Conservation (phyloP, 441 rosid genomes). For the Theobroma grandiflorum region DNA sequence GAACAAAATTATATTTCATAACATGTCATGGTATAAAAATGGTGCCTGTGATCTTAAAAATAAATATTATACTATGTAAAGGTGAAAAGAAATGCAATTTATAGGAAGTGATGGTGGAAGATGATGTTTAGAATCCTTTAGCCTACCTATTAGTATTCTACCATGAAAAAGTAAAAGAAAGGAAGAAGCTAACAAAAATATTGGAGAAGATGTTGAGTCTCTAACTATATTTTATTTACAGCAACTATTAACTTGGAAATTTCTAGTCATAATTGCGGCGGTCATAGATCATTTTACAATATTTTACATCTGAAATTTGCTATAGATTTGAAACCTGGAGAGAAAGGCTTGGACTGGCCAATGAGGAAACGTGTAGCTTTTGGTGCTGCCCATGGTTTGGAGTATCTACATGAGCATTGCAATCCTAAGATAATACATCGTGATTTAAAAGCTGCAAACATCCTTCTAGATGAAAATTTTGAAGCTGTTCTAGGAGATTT, state of each 20-base stretch:
- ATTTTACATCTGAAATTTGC: constrained; percentile 7
- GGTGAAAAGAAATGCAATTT: background rate
- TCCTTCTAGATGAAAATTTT: constrained; percentile 69
- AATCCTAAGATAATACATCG: constrained; percentile 86
- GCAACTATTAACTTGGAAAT: background rate
- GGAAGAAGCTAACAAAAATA: background rate
- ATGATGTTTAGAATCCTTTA: background rate
- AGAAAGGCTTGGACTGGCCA: constrained; percentile 64
- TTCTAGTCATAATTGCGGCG: background rate
- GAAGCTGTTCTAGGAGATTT: constrained; percentile 87
- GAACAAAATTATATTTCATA: background rate
- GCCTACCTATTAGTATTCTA: background rate
- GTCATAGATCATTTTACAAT: constrained; percentile 17
- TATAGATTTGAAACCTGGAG: constrained; percentile 50
- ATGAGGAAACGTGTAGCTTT: constrained; percentile 64
- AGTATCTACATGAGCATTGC: constrained; percentile 80
- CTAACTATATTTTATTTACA: background rate
- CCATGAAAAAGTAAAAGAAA: background rate
- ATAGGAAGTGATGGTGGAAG: background rate
- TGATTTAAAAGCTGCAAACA: constrained; percentile 82
- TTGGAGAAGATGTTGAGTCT: background rate
- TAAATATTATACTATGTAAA: background rate
- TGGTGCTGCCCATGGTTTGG: constrained; percentile 77
- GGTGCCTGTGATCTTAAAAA: background rate
- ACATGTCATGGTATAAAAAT: background rate